Base-by-base conservation (phyloP, 208 protist species). In the Novymonas esmeraldas region DNA sequence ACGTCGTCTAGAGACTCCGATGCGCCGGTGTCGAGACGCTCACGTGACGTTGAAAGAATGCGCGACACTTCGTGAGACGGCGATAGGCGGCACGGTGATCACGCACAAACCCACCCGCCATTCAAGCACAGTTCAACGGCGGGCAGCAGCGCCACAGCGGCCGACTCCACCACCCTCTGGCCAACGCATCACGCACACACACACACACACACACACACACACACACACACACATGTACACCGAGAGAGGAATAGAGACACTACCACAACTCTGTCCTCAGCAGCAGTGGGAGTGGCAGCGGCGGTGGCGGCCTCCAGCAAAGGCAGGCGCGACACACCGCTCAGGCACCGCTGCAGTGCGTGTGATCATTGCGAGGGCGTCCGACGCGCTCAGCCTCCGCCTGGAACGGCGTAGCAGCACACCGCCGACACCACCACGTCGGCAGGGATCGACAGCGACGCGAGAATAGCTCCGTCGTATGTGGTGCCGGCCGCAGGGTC, bases 381-480 rank as follows among this genome's bases (percentile, higher is more conserved):
- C 20, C 2, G 29, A 2, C 29, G 2, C 16, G n/a, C 34, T 41
- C 29, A 78, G 52, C 64, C 72, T 13, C 65, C 65, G 18, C 68
- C 60, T 2, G 6, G 26, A 1, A 69, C 54, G 11, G 36, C 18
- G 46, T 68, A 62, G 31, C 68, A 78, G 11, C 62, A 28, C n/a
- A 78, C 64, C 13, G 42, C 9, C 3, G 29, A 22, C 9, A 87
- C 42, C 18, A 24, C 61, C 0, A 70, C 22, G 16, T 24, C 46
- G 9, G 70, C 36, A 3, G 45, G 67, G 13, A 70, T n/a, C 38
- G 62, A 69, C n/a, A 76, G 10, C 0, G 70, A 24, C 18, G 70
- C 36, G 11, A 69, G 62, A n/a, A 76, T 1, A 5, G 54, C 38
- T n/a, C 31, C 70, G 4, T 76, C 48, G 46, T 70, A 60, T 3